These are phyloP conservation scores for Candida sonorensis DNA, from an alignment of 805 yeast genomes.

Conservation along the genomic window DNA sequence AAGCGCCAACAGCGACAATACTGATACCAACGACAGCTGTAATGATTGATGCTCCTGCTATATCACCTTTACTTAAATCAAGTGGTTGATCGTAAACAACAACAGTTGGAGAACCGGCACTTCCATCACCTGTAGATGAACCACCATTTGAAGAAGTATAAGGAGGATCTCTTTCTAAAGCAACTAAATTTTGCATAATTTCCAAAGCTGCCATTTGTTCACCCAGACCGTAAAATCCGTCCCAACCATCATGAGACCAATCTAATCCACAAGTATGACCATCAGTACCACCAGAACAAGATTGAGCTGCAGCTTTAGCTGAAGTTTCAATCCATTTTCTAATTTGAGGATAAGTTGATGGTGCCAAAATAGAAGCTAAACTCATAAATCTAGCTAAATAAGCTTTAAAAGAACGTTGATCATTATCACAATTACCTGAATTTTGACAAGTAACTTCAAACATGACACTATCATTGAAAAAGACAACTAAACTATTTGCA, in stretches of 20 bases:
- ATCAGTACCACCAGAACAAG: conserved; percentile 71
- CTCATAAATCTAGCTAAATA: conserved; percentile 72
- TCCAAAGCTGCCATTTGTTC: conserved; percentile 76
- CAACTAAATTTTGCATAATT: conserved; percentile 44
- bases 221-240: conserved; percentile 64
- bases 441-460: conserved; percentile 83
- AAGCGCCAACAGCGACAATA: too few relatives aligned
- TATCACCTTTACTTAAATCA: conserved; percentile 37
- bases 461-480: conserved; percentile 53
- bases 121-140: conserved; percentile 43
- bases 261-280: conserved; percentile 69
- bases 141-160: conserved; percentile 32
- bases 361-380: conserved; percentile 64
- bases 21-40: conserved; percentile 46
- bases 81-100: conserved; percentile 35
- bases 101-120: conserved; percentile 52
- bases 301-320: conserved; percentile 61
- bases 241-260: conserved; percentile 59
- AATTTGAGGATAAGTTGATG: conserved; percentile 38
- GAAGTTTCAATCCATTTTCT: conserved; percentile 35
- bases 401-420: conserved; percentile 91
- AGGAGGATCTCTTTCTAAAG: conserved; percentile 42
- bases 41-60: conserved; percentile 65
- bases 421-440: conserved; percentile 60
- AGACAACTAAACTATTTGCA: conserved; percentile 46